Percentiles rank a stretch among this genome's conserved stretches.
Evolutionary conservation across 208 protist genomes (phyloP).

Genomic region (Leishmania braziliensis): DNA sequence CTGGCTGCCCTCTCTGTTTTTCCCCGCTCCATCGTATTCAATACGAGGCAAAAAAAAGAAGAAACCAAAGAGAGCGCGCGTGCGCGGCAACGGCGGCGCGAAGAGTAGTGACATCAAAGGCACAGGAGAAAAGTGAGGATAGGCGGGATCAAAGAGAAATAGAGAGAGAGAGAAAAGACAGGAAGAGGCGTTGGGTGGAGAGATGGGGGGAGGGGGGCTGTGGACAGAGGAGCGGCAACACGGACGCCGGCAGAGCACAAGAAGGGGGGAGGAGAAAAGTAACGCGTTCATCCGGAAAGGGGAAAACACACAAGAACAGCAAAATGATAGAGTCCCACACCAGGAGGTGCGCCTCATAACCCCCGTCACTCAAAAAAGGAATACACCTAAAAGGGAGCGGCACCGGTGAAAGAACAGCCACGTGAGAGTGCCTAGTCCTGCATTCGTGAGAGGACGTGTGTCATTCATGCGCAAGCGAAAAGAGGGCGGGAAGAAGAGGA

Average conservation of each 20-base stretch:
- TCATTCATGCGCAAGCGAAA: neutral
- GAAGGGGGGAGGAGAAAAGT: neutral
- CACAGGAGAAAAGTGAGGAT: too few species aligned
- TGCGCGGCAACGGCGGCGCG: too few species aligned
- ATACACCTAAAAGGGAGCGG: neutral
- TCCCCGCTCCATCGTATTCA: neutral
- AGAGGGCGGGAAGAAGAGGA: neutral
- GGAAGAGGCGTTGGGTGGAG: neutral
- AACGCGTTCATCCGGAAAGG: neutral
- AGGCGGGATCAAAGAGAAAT: neutral
- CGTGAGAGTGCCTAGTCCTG: neutral
- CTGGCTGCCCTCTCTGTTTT: neutral
- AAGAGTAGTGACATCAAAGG: neutral
- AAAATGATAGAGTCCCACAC: neutral
- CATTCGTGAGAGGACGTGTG: neutral
- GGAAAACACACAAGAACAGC: neutral
- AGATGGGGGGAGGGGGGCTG: neutral
- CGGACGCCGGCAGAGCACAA: neutral
- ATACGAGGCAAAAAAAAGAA: neutral
- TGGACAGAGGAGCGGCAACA: neutral
- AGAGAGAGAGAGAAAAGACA: neutral
- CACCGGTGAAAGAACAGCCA: neutral
- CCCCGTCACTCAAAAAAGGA: neutral
- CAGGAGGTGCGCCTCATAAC: neutral
- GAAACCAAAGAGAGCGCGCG: too few species aligned